A percentile compares a stretch with the other conserved stretches of the same genome.
phyloP scores from a whole-genome alignment of 2,329 filamentous ascomycete genomes.

The Fusarium pseudonygamai region DNA sequence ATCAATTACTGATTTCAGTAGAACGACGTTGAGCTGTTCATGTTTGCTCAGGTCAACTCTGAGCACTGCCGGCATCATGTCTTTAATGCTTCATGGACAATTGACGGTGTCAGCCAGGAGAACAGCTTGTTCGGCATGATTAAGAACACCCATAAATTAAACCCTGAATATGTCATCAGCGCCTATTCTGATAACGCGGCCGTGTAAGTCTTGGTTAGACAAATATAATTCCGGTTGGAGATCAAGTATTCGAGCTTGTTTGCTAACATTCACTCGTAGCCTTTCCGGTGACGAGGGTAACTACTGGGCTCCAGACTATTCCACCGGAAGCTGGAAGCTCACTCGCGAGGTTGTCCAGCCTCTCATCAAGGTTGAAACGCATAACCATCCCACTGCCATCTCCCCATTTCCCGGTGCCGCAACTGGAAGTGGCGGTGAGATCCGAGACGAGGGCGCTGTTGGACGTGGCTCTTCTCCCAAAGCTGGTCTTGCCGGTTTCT shows the following conservation, averaged over 20 bases:
- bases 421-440: slow-evolving; percentile 94
- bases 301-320: slow-evolving; percentile 87
- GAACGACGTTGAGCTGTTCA: slow-evolving; percentile 94
- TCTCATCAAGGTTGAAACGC: slow-evolving; percentile 94
- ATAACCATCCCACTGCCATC: slow-evolving; percentile 97
- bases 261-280: slow-evolving; percentile 16
- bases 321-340: slow-evolving; percentile 87
- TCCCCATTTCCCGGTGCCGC: slow-evolving; percentile 93
- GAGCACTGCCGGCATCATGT: slow-evolving; percentile 90
- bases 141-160: slow-evolving; percentile 87
- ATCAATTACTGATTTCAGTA: slow-evolving; percentile 36
- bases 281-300: slow-evolving; percentile 53
- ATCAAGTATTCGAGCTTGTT: not conserved
- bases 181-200: slow-evolving; percentile 98
- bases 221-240: not conserved
- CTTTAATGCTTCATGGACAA: slow-evolving; percentile 97
- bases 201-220: slow-evolving; percentile 59
- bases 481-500: slow-evolving; percentile 91
- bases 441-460: slow-evolving; percentile 93
- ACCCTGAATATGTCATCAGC: slow-evolving; percentile 85
- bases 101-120: slow-evolving; percentile 83
- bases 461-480: slow-evolving; percentile 93
- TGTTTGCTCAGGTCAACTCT: slow-evolving; percentile 99
- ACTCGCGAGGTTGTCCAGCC: slow-evolving; percentile 88
- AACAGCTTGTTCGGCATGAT: slow-evolving; percentile 96